Percentiles rank a stretch among this genome's conserved stretches.
These are phyloP conservation scores for Diaporthe ilicicola DNA, from an alignment of 2,329 filamentous ascomycete species.

Conservation along the genomic window DNA sequence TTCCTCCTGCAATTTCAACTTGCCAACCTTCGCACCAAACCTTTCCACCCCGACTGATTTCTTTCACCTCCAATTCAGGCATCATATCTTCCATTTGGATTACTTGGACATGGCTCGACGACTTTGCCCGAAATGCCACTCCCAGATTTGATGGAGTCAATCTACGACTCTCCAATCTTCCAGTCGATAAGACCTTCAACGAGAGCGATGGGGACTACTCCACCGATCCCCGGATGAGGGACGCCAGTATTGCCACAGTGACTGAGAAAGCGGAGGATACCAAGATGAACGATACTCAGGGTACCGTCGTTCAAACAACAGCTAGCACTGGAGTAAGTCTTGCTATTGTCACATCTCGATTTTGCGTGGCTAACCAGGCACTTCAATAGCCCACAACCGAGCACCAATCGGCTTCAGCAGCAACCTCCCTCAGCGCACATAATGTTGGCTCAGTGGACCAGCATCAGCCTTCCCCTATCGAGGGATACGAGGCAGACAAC, in stretches of 20 bases:
- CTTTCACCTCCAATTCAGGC: neutral
- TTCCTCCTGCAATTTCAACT: no score
- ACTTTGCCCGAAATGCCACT: neutral
- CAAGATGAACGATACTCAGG: no score
- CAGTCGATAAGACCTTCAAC: no score
- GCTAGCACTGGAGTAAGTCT: no score
- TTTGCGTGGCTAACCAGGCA: neutral
- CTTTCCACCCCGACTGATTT: neutral
- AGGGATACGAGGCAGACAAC: neutral
- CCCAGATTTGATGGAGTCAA: neutral
- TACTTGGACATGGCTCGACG: neutral
- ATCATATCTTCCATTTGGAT: neutral
- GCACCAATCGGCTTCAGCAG: neutral
- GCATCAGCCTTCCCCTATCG: accelerated
- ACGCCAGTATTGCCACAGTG: neutral
- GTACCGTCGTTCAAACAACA: no score
- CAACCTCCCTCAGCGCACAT: neutral
- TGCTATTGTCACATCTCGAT: no score
- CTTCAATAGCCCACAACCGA: neutral
- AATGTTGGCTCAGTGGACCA: neutral
- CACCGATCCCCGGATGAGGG: neutral
- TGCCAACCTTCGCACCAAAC: neutral
- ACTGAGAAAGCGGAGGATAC: neutral
- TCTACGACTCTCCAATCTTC: no score
- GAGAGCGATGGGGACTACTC: neutral